Base-by-base conservation (phyloP, 2,329 filamentous ascomycete species). In the Bipolaris oryzae region DNA sequence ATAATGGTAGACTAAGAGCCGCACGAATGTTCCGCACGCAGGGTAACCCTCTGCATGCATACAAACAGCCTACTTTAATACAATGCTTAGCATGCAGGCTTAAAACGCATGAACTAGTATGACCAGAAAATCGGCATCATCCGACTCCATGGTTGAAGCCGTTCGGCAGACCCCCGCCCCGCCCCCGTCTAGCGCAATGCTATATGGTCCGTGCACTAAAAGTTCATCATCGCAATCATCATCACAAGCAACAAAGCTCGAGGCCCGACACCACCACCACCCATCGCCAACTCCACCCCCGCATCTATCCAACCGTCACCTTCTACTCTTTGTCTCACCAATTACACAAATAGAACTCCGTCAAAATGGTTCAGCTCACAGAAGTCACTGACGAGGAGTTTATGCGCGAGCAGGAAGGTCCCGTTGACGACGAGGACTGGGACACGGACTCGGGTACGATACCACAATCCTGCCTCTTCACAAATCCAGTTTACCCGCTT, bases 371-470 rank as follows among this genome's bases (percentile, higher is more conserved):
- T 79, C 92, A 94, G 80, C 91, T 98, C 76, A 91, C 92, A 76
- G 94, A 98, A 84, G 94, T 98, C 74, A 89, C 96, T 76, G 94
- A 98, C 77, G 93, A 97, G 85, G 91, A 96, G 80, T 96, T 97
- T 83, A 84, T 89, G 80, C 82, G 86, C 77, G 81, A 84, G 69
- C 88, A 89, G 78, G 80, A 84, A 67, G 88, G 89, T 72, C 80
- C 87, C 61, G 82, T 83, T 58, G 88, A 92, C 67, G 89, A 95
- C 41, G 89, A 95, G 52, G 91, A 96, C 57, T 93, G 93, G 74
- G 96, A 90, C 82, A 95, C 90, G 66, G 94, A 97, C 77, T 94
- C 91, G 62, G 94, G 94, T 96, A 85, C 66, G 82, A 78, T 23
- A 23, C 47, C 9, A 16, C 44, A 9, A 34, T 28, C 10, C 50